Percentiles rank a stretch among this genome's conserved stretches.
Conservation (phyloP, 768 basidiomycete genomes). For the Amanita polypyramis region DNA sequence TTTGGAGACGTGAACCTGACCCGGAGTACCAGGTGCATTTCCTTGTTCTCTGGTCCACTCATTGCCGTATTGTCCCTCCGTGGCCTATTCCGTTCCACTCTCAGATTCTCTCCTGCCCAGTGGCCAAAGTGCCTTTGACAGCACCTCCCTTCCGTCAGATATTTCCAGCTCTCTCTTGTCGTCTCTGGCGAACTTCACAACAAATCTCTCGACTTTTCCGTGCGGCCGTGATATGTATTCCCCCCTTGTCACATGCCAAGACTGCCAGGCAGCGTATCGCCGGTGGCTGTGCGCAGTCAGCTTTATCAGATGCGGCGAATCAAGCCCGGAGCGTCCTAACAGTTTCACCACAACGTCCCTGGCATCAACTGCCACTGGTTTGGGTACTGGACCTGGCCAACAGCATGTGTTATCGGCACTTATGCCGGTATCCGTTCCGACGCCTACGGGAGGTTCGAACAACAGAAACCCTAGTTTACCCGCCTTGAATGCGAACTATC, state of each 20-base stretch:
- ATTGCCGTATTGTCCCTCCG: conserved; percentile 65
- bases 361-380: conserved; percentile 21
- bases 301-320: conserved; percentile 67
- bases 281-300: conserved; percentile 69
- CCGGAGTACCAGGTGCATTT: conserved; percentile 40
- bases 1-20: not conserved
- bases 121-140: conserved; percentile 33
- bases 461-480: conserved; percentile 38
- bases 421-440: conserved; percentile 24
- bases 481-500: conserved; percentile 34
- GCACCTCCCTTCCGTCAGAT: conserved; percentile 35
- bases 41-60: conserved; percentile 59
- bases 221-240: conserved; percentile 80
- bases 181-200: conserved; percentile 66
- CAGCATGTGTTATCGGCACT: conserved; percentile 39
- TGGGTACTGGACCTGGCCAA: conserved; percentile 15
- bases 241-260: conserved; percentile 63
- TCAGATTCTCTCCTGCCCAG: conserved; percentile 29
- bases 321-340: conserved; percentile 22
- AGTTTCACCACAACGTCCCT: conserved; percentile 23
- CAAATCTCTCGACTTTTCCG: conserved; percentile 57
- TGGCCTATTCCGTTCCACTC: conserved; percentile 63
- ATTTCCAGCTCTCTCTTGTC: conserved; percentile 43
- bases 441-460: conserved; percentile 2
- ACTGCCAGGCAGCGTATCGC: conserved; percentile 66